Evolutionary conservation across 2,329 filamentous ascomycete species (phyloP).

Genomic region (Aspergillus pseudoviridinutans): DNA sequence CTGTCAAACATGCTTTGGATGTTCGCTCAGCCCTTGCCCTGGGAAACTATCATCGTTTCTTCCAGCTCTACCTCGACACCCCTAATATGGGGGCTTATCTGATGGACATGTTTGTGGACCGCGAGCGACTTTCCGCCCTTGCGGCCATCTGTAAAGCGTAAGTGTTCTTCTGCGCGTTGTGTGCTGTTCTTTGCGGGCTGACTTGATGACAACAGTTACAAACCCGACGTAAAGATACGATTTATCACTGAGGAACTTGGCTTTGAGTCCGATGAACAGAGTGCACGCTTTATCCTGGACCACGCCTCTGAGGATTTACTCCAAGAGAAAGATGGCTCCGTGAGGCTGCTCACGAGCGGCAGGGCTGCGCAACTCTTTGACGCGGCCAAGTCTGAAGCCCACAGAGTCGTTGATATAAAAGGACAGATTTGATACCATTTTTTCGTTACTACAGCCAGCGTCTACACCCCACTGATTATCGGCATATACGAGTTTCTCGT

Average conservation of each 20-base stretch:
- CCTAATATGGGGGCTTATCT: conserved; percentile 97
- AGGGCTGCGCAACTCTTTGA: conserved; percentile 75
- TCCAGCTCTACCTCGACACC: conserved; percentile 89
- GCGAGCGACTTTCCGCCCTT: conserved; percentile 86
- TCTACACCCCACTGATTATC: not conserved
- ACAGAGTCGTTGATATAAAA: conserved; percentile 91
- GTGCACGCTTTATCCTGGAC: conserved; percentile 84
- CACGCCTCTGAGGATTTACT: conserved; percentile 71
- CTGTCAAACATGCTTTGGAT: conserved; percentile 85
- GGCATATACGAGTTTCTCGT: not conserved
- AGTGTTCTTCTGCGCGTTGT: conserved; percentile 42
- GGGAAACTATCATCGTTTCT: conserved; percentile 97
- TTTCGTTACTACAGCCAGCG: conserved; percentile 3
- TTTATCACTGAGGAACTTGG: conserved; percentile 95
- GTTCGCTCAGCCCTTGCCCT: conserved; percentile 88
- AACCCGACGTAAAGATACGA: conserved; percentile 80
- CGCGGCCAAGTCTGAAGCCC: conserved; percentile 65
- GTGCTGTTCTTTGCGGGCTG: conserved; percentile 35
- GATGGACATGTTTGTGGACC: conserved; percentile 97
- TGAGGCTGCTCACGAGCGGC: conserved; percentile 67
- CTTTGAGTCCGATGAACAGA: conserved; percentile 88
- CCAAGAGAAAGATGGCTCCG: conserved; percentile 69
- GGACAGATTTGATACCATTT: conserved; percentile 65
- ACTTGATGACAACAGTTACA: conserved; percentile 65
- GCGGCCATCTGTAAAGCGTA: conserved; percentile 94